These are phyloP conservation scores for Tephrocybe sp. DNA, from an alignment of 768 basidiomycete genomes.

Conservation along the genomic window DNA sequence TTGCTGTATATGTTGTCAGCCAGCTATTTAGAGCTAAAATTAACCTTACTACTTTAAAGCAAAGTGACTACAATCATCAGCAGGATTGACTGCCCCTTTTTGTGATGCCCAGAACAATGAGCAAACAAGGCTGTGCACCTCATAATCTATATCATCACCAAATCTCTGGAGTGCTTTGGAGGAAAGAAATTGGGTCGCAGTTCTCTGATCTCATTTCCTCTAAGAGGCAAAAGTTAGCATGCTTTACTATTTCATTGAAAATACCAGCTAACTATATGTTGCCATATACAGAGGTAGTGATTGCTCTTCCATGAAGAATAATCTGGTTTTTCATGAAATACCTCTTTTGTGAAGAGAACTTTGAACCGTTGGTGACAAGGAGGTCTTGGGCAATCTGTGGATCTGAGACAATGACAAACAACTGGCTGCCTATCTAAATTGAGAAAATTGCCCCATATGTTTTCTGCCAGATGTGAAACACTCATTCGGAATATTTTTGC, in stretches of 20 bases:
- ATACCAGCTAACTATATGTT: conserved; percentile 30
- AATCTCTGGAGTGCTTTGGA: conserved; percentile 34
- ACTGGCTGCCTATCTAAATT: conserved; percentile 37
- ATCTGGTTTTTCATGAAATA: conserved; percentile 36
- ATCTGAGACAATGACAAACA: conserved; percentile 27
- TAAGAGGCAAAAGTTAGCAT: background rate
- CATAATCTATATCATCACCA: conserved; percentile 33
- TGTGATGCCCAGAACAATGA: conserved; percentile 30
- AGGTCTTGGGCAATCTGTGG: conserved; percentile 29
- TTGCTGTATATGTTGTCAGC: too few relatives aligned
- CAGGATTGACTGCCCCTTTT: conserved; percentile 35
- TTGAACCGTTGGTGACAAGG: conserved; percentile 32
- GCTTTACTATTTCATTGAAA: too few relatives aligned
- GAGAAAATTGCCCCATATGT: conserved; percentile 29
- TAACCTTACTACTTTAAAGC: conserved; percentile 17
- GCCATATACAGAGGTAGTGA: conserved; percentile 32
- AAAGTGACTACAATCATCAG: conserved; percentile 33
- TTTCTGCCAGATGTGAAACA: background rate
- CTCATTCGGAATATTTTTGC: background rate
- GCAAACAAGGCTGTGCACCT: conserved; percentile 35
- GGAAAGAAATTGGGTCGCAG: conserved; percentile 32
- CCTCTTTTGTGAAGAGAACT: conserved; percentile 31
- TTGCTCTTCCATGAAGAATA: conserved; percentile 30
- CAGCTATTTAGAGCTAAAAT: conserved; percentile 7
- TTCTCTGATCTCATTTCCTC: conserved; percentile 40